Conservation (phyloP, 2,329 filamentous ascomycete species). For the Calonectria naviculata region DNA sequence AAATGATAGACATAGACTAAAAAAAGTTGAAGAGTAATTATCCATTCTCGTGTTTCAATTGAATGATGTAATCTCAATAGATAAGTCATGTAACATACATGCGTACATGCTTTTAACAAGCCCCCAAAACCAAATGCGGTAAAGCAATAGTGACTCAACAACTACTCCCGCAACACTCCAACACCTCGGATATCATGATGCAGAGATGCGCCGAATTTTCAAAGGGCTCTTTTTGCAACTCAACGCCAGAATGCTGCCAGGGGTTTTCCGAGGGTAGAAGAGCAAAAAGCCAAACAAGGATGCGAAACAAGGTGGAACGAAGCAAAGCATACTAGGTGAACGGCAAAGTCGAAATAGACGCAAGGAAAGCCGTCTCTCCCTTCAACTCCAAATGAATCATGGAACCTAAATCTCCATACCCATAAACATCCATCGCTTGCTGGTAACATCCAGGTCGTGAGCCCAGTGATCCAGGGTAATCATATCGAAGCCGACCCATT, state of each 20-base stretch:
- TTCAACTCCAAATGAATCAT: conserved; percentile 31
- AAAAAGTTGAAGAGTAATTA: background rate
- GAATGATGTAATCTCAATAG: conserved; percentile 24
- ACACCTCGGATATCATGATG: conserved; percentile 25
- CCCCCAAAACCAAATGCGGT: background rate
- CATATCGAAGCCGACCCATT: conserved; percentile 93
- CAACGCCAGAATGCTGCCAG: conserved; percentile 32
- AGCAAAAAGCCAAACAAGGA: conserved; percentile 30
- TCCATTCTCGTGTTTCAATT: conserved; percentile 1
- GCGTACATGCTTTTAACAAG: conserved; percentile 10
- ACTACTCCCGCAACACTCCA: conserved; percentile 25
- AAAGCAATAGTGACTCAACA: conserved; percentile 10
- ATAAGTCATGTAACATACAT: conserved; percentile 3
- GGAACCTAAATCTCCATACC: conserved; percentile 86
- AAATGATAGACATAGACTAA: background rate
- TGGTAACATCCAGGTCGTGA: conserved; percentile 72
- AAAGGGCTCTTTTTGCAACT: conserved; percentile 26
- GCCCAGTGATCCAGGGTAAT: conserved; percentile 84
- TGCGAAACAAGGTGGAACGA: conserved; percentile 31
- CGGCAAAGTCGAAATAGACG: conserved; percentile 19
- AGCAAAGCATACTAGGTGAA: conserved; percentile 29
- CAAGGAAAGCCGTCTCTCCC: conserved; percentile 14
- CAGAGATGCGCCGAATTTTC: conserved; percentile 23
- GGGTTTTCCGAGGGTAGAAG: conserved; percentile 23
- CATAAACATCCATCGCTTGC: conserved; percentile 86